Evolutionary conservation across 805 yeast species (phyloP).

Genomic region (Candida tammaniensis): DNA sequence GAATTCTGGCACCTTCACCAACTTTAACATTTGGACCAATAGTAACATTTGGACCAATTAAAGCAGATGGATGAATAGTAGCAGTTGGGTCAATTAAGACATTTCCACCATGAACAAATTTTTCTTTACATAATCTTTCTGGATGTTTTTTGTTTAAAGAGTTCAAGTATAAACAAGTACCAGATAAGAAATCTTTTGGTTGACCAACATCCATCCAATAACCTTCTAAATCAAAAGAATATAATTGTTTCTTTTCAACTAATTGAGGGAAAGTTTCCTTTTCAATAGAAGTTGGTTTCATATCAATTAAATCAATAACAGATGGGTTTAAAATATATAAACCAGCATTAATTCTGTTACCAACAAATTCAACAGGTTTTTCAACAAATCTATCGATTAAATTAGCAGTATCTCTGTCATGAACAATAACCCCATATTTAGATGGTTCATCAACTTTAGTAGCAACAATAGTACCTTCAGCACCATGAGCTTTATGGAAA

Average conservation of each 20-base stretch:
- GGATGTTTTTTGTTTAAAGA: conserved; percentile 82
- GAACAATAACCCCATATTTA: conserved; percentile 99
- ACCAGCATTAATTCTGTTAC: conserved; percentile 99
- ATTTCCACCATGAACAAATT: conserved; percentile 74
- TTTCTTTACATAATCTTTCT: conserved; percentile 61
- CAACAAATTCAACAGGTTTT: conserved; percentile 98
- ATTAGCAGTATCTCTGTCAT: conserved; percentile 91
- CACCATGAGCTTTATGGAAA: conserved; percentile 95
- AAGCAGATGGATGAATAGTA: conserved; percentile 85
- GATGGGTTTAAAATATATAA: conserved; percentile 96
- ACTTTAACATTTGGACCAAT: conserved; percentile 94
- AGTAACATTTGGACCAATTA: conserved; percentile 97
- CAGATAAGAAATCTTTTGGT: conserved; percentile 98
- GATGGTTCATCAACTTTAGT: conserved; percentile 99
- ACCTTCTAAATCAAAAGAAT: conserved; percentile 97
- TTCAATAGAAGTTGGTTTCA: conserved; percentile 98
- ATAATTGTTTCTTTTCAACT: conserved; percentile 83
- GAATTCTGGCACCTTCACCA: conserved; percentile 98
- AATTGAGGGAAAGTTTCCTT: conserved; percentile 98
- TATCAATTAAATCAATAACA: conserved; percentile 92
- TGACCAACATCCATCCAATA: conserved; percentile 99
- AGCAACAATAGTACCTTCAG: conserved; percentile 97
- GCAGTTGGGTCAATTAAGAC: conserved; percentile 95
- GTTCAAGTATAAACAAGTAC: conserved; percentile 88
- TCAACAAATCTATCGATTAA: conserved; percentile 98